Conservation (phyloP, 2,329 filamentous ascomycete genomes). For the Sclerotinia spermophila region DNA sequence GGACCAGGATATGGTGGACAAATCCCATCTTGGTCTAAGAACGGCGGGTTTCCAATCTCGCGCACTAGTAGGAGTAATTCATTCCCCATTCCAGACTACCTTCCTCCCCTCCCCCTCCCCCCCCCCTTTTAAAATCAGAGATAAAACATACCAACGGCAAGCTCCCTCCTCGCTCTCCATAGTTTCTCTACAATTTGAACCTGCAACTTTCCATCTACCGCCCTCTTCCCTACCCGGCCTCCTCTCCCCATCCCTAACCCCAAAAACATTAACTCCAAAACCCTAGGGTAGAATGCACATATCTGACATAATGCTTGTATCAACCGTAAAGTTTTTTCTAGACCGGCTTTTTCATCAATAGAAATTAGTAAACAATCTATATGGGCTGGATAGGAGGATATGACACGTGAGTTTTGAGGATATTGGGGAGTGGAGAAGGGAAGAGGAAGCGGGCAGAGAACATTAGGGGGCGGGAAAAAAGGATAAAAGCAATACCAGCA, state of each 20-base stretch:
- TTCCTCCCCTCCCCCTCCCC: not conserved
- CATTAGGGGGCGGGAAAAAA: no score
- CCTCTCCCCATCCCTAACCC: conserved; percentile 29
- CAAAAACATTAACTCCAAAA: not conserved
- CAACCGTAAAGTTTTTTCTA: conserved; percentile 59
- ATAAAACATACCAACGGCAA: conserved; percentile 41
- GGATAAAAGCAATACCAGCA: conserved; percentile 22
- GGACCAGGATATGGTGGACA: not conserved
- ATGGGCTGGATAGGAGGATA: not conserved
- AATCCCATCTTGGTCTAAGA: no score
- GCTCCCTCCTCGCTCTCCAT: conserved; percentile 41
- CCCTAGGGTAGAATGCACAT: conserved; percentile 43
- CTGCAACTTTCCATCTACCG: conserved; percentile 25
- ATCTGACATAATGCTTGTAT: conserved; percentile 52
- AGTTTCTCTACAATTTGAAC: conserved; percentile 33
- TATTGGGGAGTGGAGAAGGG: no score
- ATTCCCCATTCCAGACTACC: not conserved
- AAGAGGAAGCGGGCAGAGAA: not conserved
- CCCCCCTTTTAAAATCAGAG: not conserved
- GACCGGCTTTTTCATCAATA: conserved; percentile 44
- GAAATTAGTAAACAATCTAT: not conserved
- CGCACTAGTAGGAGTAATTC: not conserved
- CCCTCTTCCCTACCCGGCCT: not conserved
- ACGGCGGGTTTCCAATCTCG: not conserved
- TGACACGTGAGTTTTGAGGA: not conserved